Percentiles rank a stretch among this genome's conserved stretches.
Conservation (phyloP, 805 yeast genomes). For the Metschnikowia continentalis region DNA sequence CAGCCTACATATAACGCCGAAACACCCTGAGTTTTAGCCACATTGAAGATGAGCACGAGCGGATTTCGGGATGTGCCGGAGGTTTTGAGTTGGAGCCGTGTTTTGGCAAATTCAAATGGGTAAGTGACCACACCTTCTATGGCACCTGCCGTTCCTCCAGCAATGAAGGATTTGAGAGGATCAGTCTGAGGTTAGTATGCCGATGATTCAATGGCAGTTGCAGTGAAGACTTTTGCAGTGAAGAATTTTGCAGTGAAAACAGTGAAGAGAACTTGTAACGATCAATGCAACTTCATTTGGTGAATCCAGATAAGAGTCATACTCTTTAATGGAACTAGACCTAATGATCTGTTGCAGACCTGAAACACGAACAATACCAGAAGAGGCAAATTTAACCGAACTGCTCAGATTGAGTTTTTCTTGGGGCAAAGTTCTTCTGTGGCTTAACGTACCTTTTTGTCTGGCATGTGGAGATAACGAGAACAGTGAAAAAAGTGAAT, state of each 20-base stretch:
- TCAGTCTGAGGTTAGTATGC: conserved; percentile 38
- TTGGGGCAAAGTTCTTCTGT: neutral
- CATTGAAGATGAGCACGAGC: conserved; percentile 66
- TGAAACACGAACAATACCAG: neutral
- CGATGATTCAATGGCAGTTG: too few relatives aligned
- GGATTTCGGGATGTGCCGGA: conserved; percentile 77
- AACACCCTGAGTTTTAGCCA: conserved; percentile 75
- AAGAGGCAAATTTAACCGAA: neutral
- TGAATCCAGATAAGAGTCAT: neutral
- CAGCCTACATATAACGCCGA: conserved; percentile 87
- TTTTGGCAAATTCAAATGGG: conserved; percentile 96
- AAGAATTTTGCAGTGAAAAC: too few relatives aligned
- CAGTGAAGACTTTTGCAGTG: too few relatives aligned
- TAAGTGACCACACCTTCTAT: conserved; percentile 89
- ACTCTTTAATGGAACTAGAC: too few relatives aligned
- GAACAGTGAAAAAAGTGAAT: conserved; percentile 1
- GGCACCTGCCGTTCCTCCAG: conserved; percentile 97
- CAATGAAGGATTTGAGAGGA: conserved; percentile 78
- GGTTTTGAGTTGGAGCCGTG: conserved; percentile 77
- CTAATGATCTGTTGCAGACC: neutral
- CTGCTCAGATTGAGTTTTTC: neutral
- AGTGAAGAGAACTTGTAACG: too few relatives aligned
- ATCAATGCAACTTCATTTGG: too few relatives aligned
- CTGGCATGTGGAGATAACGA: conserved; percentile 3
- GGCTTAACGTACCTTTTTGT: conserved; percentile 1